These are phyloP conservation scores for Vitis vinifera DNA, from an alignment of 164 flowering plant species.

Conservation along the genomic window DNA sequence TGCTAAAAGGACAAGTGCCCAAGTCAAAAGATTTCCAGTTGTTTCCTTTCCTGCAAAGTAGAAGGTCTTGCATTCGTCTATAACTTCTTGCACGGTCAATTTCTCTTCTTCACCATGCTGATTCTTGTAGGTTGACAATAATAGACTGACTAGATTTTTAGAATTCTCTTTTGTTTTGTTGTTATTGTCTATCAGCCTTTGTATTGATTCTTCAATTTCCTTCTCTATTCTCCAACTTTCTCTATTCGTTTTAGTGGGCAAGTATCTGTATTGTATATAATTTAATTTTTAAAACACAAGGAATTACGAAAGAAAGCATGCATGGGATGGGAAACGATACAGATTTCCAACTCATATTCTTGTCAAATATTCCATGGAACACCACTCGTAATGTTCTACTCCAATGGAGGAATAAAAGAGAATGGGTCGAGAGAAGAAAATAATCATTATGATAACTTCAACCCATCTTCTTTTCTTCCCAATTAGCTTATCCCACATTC, in stretches of 20 bases:
- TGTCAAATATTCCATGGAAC: too few species aligned
- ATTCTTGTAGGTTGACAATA: slow-evolving; percentile 41
- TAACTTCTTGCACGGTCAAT: slow-evolving; percentile 48
- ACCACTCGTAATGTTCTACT: too few species aligned
- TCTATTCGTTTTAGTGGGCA: slow-evolving; percentile 49
- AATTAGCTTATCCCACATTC: too few species aligned
- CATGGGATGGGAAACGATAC: neutral
- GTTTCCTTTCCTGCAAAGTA: slow-evolving; percentile 82
- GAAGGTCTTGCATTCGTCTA: slow-evolving; percentile 78
- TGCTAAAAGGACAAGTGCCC: slow-evolving; percentile 60
- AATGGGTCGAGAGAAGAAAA: too few species aligned
- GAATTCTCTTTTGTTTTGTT: slow-evolving; percentile 19
- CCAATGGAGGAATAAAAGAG: too few species aligned
- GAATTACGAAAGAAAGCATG: neutral
- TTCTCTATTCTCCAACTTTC: slow-evolving; percentile 44
- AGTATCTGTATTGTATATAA: slow-evolving; percentile 31
- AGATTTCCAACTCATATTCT: too few species aligned
- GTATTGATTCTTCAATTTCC: slow-evolving; percentile 31
- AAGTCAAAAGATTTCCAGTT: slow-evolving; percentile 58
- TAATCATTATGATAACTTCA: too few species aligned
- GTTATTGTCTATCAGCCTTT: slow-evolving; percentile 19
- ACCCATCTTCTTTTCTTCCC: too few species aligned
- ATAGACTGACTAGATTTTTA: slow-evolving; percentile 26
- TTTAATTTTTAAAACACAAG: neutral
- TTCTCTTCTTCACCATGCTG: slow-evolving; percentile 37